Evolutionary conservation across 148 eudicot genomes (phyloP).

Genomic region (Vaccinium vitisidaea): DNA sequence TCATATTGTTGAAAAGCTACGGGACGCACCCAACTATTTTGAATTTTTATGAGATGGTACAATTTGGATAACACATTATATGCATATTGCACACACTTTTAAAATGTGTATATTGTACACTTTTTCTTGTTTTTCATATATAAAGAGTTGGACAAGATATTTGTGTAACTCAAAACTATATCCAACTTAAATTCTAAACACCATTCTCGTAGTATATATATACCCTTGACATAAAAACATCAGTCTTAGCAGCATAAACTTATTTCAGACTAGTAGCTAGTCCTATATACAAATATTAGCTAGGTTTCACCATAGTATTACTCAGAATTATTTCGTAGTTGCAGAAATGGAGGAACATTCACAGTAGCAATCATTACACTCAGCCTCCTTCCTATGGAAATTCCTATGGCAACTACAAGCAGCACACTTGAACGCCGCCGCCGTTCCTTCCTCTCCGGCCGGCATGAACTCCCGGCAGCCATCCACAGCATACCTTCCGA

Average conservation of each 20-base stretch:
- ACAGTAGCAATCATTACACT: neutral
- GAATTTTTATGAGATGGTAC: too few species aligned
- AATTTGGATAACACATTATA: too few species aligned
- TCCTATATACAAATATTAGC: neutral
- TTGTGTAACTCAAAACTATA: too few species aligned
- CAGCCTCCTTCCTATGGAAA: slow-evolving; percentile 26
- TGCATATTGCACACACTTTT: too few species aligned
- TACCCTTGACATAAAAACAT: neutral
- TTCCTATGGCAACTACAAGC: slow-evolving; percentile 40
- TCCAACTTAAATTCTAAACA: too few species aligned
- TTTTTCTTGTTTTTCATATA: too few species aligned
- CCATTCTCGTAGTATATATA: too few species aligned
- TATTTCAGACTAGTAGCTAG: too few species aligned
- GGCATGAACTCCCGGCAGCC: slow-evolving; percentile 49
- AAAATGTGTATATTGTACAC: too few species aligned
- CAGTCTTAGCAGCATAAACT: neutral
- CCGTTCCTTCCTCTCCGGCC: slow-evolving; percentile 30
- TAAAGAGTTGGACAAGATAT: too few species aligned
- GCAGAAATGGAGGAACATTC: slow-evolving; percentile 14
- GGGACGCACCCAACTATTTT: too few species aligned
- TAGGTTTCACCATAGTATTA: neutral
- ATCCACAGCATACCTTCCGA: slow-evolving; percentile 36
- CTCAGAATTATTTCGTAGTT: neutral
- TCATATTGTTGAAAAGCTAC: too few species aligned
- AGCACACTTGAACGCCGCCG: slow-evolving; percentile 31